Base-by-base conservation (phyloP, 768 basidiomycete species). In the Arthromyces matolae region DNA sequence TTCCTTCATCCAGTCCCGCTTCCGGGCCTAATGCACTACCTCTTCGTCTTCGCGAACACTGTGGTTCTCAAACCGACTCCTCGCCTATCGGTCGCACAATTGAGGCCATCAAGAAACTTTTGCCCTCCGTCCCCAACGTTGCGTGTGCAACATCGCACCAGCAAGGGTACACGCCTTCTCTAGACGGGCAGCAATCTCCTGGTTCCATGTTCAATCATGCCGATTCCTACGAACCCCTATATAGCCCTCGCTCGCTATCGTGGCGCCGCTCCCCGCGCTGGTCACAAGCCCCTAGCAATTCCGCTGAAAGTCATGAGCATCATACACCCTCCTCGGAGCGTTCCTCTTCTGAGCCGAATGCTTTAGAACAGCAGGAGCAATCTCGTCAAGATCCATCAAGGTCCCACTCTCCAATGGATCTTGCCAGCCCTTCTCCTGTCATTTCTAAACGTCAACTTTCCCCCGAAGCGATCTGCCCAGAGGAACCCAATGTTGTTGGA, bases 391-490 rank as follows among this genome's bases (percentile, higher is more conserved):
- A 59, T 29, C 52, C 52, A 25, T 72, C 71, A 1, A 66, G 69
- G 32, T 74, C 75, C 20, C 66, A 65, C 35, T 76, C 78, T 5
- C 75, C 77, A 0, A 77, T 79, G 70, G 75, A 76, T 16, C 61
- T 78, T 4, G 67, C 67, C 10, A 74, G 70, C 19, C 71, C 74
- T 3, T 66, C 70, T 1, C 64, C 69, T 13, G 54, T 63, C 9
- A 54, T 59, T 22, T 24, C 52, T 49, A 29, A 23, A 42, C 48
- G 34, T 34, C 45, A 27, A n/a, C 45, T 51, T 6, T 32, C 19
- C 27, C 48, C 47, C 28, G 41, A 54, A n/a, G 28, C 45, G 60
- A 23, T 36, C 47, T 32, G 31, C 34, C 12, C 48, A 14, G 51
- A 45, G 38, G 76, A 77, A 18, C 73, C 71, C 19, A 56, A 56